Conservation (phyloP, 495 filamentous ascomycete species). For the Neurospora sp. region DNA sequence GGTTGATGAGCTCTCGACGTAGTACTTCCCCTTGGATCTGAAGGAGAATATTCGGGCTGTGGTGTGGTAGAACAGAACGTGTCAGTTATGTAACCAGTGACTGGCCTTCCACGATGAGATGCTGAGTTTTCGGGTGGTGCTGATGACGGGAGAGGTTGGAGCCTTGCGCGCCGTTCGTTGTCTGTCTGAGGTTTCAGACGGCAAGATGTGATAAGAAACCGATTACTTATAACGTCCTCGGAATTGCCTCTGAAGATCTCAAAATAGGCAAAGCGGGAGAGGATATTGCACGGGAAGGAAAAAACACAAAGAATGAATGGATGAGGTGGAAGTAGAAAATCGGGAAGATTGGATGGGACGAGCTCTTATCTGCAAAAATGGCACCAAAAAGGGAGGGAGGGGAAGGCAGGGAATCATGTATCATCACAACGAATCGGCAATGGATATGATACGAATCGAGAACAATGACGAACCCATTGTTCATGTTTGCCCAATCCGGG, state of each 20-base stretch:
- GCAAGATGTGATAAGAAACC: neutral
- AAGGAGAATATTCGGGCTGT: constrained; percentile 1
- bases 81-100: constrained; percentile 4
- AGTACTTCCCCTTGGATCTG: constrained; percentile 2
- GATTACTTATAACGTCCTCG: neutral
- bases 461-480: constrained; percentile 4
- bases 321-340: neutral
- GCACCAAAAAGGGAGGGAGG: neutral
- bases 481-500: constrained; percentile 5
- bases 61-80: neutral
- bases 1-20: constrained; percentile 10
- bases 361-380: neutral
- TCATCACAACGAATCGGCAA: neutral
- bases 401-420: neutral
- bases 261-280: neutral
- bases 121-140: neutral
- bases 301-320: neutral
- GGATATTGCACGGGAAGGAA: neutral
- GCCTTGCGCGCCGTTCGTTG: neutral
- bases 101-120: neutral
- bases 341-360: neutral
- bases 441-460: neutral
- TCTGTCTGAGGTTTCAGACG: neutral
- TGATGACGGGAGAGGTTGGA: neutral
- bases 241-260: neutral